These are phyloP conservation scores for Albophoma yamanashiensis DNA, from an alignment of 2,329 filamentous ascomycete genomes.

Conservation along the genomic window DNA sequence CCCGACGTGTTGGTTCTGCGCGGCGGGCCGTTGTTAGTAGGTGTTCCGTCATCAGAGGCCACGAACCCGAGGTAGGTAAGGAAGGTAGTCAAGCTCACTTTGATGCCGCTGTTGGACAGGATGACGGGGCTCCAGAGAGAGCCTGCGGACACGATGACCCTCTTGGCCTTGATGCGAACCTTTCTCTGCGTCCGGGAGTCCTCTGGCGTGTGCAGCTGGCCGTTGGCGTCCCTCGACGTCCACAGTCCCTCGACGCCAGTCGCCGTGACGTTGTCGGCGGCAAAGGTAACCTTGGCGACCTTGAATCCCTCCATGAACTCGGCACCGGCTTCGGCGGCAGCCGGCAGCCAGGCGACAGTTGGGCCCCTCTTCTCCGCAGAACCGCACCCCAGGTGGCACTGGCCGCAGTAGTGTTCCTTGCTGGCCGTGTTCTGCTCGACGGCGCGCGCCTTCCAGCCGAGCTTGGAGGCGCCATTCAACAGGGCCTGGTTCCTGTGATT, in stretches of 20 bases:
- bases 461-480: slow-evolving; percentile 62
- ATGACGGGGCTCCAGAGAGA: slow-evolving; percentile 68
- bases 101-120: slow-evolving; percentile 66
- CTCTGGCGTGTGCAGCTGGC: slow-evolving; percentile 40
- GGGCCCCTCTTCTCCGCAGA: slow-evolving; percentile 71
- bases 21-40: slow-evolving; percentile 7
- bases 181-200: slow-evolving; percentile 42
- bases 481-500: slow-evolving; percentile 62
- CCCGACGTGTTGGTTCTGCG: slow-evolving; percentile 67
- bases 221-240: slow-evolving; percentile 57
- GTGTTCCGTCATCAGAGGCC: background rate
- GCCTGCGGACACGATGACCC: slow-evolving; percentile 69
- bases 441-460: slow-evolving; percentile 59
- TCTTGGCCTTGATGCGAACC: slow-evolving; percentile 66
- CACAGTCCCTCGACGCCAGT: slow-evolving; percentile 65
- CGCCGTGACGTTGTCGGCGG: slow-evolving; percentile 44
- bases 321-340: slow-evolving; percentile 67
- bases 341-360: slow-evolving; percentile 64
- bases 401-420: slow-evolving; percentile 62
- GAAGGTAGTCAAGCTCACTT: slow-evolving; percentile 31
- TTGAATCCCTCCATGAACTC: slow-evolving; percentile 76
- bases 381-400: slow-evolving; percentile 50
- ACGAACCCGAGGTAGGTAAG: no score
- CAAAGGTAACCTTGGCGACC: slow-evolving; percentile 61
- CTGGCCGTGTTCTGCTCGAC: slow-evolving; percentile 75